phyloP scores from a whole-genome alignment of 2,329 filamentous ascomycete genomes.

The Diaporthe sp. region DNA sequence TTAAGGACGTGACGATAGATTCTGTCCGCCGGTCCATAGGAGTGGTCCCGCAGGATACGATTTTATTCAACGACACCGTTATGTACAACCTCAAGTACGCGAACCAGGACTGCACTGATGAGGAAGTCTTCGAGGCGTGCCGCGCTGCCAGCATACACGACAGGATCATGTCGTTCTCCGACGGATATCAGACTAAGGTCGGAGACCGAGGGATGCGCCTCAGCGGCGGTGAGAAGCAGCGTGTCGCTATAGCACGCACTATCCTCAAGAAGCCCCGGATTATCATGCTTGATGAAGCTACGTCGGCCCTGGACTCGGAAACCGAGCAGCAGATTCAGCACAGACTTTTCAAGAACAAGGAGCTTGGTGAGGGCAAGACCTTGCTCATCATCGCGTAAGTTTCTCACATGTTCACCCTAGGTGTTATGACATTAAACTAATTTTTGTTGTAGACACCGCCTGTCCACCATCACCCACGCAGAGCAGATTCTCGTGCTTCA shows the following conservation, averaged over 20 bases:
- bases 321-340: slow-evolving; percentile 68
- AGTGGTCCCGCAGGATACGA: slow-evolving; percentile 96
- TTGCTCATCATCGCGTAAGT: slow-evolving; percentile 93
- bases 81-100: slow-evolving; percentile 67
- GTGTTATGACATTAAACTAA: slow-evolving; percentile 37
- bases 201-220: slow-evolving; percentile 64
- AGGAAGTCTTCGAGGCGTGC: slow-evolving; percentile 62
- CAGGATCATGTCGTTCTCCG: slow-evolving; percentile 62
- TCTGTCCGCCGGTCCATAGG: slow-evolving; percentile 93
- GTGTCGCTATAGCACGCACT: slow-evolving; percentile 71
- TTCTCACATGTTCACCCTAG: background rate
- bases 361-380: slow-evolving; percentile 85
- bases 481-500: slow-evolving; percentile 86
- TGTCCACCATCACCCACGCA: slow-evolving; percentile 87
- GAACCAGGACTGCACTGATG: slow-evolving; percentile 57
- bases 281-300: slow-evolving; percentile 78
- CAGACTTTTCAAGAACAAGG: slow-evolving; percentile 72
- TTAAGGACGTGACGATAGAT: slow-evolving; percentile 89
- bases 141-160: slow-evolving; percentile 65
- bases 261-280: slow-evolving; percentile 77
- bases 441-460: slow-evolving; percentile 69
- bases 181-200: slow-evolving; percentile 64
- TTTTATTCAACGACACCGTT: slow-evolving; percentile 66
- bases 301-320: slow-evolving; percentile 73
- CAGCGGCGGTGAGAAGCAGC: slow-evolving; percentile 70